Evolutionary conservation across 176 grass and related monocot genomes (phyloP), one percentile per base, ranked within the genome.

Genomic region (Bromus sterilis): DNA sequence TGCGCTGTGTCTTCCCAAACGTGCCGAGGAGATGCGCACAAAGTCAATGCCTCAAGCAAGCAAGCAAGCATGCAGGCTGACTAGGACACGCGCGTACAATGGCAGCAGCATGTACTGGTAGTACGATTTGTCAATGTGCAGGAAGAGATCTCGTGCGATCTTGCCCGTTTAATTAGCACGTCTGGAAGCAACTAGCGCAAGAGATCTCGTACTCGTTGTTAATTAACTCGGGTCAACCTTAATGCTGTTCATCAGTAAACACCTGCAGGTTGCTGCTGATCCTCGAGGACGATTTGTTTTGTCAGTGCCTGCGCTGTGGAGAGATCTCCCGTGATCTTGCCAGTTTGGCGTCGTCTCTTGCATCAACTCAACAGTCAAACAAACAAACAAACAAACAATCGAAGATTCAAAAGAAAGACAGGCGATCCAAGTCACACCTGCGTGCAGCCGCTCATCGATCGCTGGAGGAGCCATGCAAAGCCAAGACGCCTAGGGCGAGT

Each of bases 211-310:
- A 51, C 5, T 5, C 36, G 36, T 69, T 26, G 66, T 9, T 68
- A 60, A 60, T 60, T 7, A 62, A 53, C 53, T 31, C 11, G 34
- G 29, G 78, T 42, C 64, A 77, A 85, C 78, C 43, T 77, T 56
- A 36, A 56, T 36, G 75, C 13, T 79, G 64, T 57, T 65, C 9
- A 4, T 26, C 32, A 78, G 79, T 77, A 87, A 82, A 55, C 42
- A 78, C 42, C 57, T 66, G 56, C 30, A 83, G 32, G 42, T 56
- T 78, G n/a, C 34, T 41, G 10, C 4, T 70, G 34, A 42, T 70
- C 5, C 46, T 49, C 66, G n/a, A 36, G 40, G 37, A 42, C 6
- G 67, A 71, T 28, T 71, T 71, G 39, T 44, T 25, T 43, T 43
- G 48, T 9, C 48, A 21, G 48, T 3, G 48, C 18, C 20, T 71